A percentile compares a stretch with the other conserved stretches of the same genome.
These are phyloP conservation scores for Mycena amicta DNA, from an alignment of 768 basidiomycete species.

Conservation along the genomic window DNA sequence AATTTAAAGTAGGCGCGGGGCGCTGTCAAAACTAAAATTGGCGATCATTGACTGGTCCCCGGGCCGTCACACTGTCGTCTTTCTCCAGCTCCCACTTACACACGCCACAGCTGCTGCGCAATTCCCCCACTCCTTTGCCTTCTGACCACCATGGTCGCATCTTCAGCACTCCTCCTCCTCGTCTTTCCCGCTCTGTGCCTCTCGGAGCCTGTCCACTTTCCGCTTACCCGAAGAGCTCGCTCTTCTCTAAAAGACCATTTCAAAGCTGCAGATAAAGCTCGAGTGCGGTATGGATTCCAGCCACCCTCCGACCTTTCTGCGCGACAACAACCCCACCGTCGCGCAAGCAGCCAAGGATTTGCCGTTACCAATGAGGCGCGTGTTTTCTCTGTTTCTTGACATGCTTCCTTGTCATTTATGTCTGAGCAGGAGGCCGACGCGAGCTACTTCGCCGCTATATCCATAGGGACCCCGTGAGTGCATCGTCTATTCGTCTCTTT, in stretches of 20 bases:
- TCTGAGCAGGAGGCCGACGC: slow-evolving; percentile 48
- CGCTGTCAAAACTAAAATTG: no score
- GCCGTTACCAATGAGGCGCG: slow-evolving; percentile 11
- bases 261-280: slow-evolving; percentile 11
- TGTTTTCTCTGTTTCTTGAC: no score
- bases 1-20: no score
- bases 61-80: background rate
- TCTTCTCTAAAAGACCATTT: slow-evolving; percentile 17
- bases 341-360: slow-evolving; percentile 8
- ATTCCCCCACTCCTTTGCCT: background rate
- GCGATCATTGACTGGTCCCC: no score
- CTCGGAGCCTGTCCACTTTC: slow-evolving; percentile 15
- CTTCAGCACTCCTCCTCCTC: background rate
- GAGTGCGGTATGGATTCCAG: slow-evolving; percentile 14
- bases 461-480: slow-evolving; percentile 67
- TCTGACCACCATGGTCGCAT: background rate
- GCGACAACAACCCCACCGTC: background rate
- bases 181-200: background rate
- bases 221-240: slow-evolving; percentile 12
- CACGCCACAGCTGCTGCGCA: background rate
- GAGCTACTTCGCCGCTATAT: slow-evolving; percentile 56
- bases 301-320: background rate
- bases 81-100: background rate
- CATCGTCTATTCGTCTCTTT: background rate
- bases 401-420: background rate